A percentile compares a stretch with the other conserved stretches of the same genome.
These are phyloP conservation scores for Saturnispora zaruensis DNA, from an alignment of 805 yeast species.

Conservation along the genomic window DNA sequence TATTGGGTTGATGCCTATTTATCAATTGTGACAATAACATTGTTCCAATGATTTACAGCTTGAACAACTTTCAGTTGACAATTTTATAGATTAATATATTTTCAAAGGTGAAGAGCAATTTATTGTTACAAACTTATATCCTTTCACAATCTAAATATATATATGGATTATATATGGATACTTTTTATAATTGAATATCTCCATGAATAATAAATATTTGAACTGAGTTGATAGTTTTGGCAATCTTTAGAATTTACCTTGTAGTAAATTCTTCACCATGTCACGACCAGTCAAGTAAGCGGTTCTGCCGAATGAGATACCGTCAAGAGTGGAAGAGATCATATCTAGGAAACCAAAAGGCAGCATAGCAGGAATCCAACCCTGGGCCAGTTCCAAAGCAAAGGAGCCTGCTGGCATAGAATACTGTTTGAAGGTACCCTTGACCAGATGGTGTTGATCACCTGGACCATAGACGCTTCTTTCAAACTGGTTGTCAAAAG, in stretches of 20 bases:
- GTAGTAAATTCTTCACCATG: conserved; percentile 59
- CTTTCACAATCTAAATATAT: too few species aligned
- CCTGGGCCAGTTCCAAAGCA: conserved; percentile 95
- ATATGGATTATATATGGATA: not conserved
- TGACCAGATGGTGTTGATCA: conserved; percentile 67
- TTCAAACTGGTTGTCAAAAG: conserved; percentile 49
- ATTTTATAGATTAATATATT: not conserved
- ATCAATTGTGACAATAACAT: too few species aligned
- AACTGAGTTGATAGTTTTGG: not conserved
- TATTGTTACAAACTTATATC: not conserved
- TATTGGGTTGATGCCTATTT: not conserved
- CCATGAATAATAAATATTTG: not conserved
- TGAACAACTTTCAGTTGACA: not conserved
- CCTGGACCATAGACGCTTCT: conserved; percentile 82
- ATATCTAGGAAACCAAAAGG: conserved; percentile 90
- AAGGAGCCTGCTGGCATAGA: conserved; percentile 72
- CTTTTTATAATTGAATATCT: not conserved
- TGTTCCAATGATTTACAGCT: not conserved
- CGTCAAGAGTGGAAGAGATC: conserved; percentile 71
- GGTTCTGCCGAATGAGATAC: conserved; percentile 59
- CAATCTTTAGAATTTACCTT: conserved; percentile 59
- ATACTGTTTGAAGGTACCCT: conserved; percentile 77
- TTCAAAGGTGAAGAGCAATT: not conserved
- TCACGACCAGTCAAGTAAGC: conserved; percentile 66
- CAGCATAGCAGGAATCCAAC: conserved; percentile 97